These are phyloP conservation scores for Monascus ruber DNA, from an alignment of 2,329 filamentous ascomycete species.

Conservation along the genomic window DNA sequence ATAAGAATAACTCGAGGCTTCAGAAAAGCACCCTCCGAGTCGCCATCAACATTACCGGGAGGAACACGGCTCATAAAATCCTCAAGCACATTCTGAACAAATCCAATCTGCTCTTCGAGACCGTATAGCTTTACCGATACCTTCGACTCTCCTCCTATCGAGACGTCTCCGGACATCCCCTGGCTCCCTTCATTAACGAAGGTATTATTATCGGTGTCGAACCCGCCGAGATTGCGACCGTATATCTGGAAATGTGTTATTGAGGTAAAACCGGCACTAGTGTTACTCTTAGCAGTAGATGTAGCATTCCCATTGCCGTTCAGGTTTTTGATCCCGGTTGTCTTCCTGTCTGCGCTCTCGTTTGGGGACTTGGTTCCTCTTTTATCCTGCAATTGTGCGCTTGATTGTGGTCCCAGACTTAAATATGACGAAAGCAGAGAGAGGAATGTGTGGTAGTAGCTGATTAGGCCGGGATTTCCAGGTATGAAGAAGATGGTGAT, in stretches of 20 bases:
- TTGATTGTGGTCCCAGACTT: constrained; percentile 3
- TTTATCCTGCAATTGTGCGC: not conserved
- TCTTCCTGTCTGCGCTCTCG: not conserved
- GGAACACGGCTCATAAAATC: constrained; percentile 18
- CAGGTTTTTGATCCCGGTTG: not conserved
- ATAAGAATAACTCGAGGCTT: constrained; percentile 48
- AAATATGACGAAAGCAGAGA: constrained; percentile 21
- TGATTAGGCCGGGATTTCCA: constrained; percentile 40
- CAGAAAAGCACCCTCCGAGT: not conserved
- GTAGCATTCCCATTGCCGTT: not conserved
- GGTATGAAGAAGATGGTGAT: constrained; percentile 36
- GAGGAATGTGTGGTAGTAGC: constrained; percentile 38
- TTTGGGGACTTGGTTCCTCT: not conserved
- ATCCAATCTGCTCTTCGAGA: constrained; percentile 41
- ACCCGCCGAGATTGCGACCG: constrained; percentile 25
- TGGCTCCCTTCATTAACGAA: not conserved
- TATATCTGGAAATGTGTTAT: constrained; percentile 15
- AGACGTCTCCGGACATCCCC: not conserved
- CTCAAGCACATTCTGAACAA: constrained; percentile 34
- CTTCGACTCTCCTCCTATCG: not conserved
- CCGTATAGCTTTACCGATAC: constrained; percentile 14
- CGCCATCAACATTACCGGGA: not conserved
- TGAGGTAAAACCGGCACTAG: not conserved
- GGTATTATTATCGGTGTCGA: constrained; percentile 14
- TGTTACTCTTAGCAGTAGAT: not conserved